These are phyloP conservation scores for Cornus florida DNA, from an alignment of 148 eudicot genomes.

Conservation along the genomic window DNA sequence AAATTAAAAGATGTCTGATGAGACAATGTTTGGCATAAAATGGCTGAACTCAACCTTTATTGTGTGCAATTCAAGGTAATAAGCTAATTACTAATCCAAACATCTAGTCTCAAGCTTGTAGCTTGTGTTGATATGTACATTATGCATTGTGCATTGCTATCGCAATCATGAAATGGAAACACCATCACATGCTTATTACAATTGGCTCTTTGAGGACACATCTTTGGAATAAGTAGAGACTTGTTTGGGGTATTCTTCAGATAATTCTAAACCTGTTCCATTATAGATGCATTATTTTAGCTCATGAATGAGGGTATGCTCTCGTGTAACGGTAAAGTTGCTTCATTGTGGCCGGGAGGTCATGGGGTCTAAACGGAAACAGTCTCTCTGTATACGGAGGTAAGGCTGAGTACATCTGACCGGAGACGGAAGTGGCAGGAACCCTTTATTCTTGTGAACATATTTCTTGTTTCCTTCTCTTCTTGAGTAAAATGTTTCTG, in stretches of 20 bases:
- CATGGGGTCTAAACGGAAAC: too few relatives aligned
- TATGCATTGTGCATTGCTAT: background rate
- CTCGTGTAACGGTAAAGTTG: too few relatives aligned
- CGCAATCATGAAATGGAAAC: background rate
- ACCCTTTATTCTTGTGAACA: background rate
- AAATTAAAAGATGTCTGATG: too few relatives aligned
- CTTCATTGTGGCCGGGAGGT: too few relatives aligned
- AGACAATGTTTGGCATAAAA: too few relatives aligned
- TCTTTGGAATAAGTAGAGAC: background rate
- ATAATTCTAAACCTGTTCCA: background rate
- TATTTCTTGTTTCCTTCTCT: background rate
- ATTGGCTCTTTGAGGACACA: background rate
- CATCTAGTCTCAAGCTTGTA: background rate
- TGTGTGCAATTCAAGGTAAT: too few relatives aligned
- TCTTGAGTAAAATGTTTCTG: background rate
- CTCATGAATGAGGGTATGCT: too few relatives aligned
- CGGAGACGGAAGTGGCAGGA: too few relatives aligned
- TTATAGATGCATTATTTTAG: background rate
- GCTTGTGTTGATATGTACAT: background rate
- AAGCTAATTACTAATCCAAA: too few relatives aligned
- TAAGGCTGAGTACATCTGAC: too few relatives aligned
- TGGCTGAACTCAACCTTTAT: too few relatives aligned
- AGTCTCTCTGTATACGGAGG: too few relatives aligned
- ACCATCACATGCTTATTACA: background rate
- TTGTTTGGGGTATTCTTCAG: background rate